Percentiles rank a stretch among this genome's conserved stretches.
phyloP scores from a whole-genome alignment of 2,329 filamentous ascomycete genomes.

The Verticillium isaacii region DNA sequence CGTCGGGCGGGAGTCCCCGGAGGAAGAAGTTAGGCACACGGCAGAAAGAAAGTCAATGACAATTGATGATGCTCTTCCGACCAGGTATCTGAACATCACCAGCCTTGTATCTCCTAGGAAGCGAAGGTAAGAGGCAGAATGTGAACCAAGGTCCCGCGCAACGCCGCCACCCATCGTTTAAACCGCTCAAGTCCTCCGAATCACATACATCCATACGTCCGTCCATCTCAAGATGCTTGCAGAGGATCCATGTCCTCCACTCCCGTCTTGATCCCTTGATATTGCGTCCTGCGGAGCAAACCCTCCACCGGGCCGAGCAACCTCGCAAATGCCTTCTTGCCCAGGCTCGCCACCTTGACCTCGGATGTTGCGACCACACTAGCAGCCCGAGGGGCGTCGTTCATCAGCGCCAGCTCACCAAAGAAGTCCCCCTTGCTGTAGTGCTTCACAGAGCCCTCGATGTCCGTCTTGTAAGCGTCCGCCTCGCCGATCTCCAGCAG shows the following conservation, averaged over 20 bases:
- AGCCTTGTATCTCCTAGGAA: conserved; percentile 28
- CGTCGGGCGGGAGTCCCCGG: not conserved
- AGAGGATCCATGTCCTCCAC: conserved; percentile 67
- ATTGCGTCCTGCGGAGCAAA: conserved; percentile 80
- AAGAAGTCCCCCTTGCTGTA: conserved; percentile 96
- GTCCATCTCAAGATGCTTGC: conserved; percentile 23
- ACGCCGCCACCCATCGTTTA: conserved; percentile 11
- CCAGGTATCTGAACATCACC: conserved; percentile 28
- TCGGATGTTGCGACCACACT: conserved; percentile 80
- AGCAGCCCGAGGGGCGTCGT: conserved; percentile 88
- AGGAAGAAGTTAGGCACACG: not conserved
- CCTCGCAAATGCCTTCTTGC: conserved; percentile 92
- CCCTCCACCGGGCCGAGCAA: conserved; percentile 88
- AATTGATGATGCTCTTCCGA: conserved; percentile 8
- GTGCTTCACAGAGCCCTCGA: conserved; percentile 64
- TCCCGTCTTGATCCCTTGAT: conserved; percentile 54
- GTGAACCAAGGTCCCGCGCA: conserved; percentile 15
- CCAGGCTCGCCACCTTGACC: conserved; percentile 87
- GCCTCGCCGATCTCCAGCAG: conserved; percentile 84
- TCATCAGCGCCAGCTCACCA: conserved; percentile 87
- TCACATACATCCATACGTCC: conserved; percentile 2
- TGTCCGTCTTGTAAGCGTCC: conserved; percentile 76
- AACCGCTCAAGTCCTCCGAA: conserved; percentile 6
- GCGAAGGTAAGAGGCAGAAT: conserved; percentile 20
- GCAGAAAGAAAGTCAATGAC: not conserved